A percentile compares a stretch with the other conserved stretches of the same genome.
These are phyloP conservation scores for Vachellia pachyceras DNA, from an alignment of 306 rosid species.

Conservation along the genomic window DNA sequence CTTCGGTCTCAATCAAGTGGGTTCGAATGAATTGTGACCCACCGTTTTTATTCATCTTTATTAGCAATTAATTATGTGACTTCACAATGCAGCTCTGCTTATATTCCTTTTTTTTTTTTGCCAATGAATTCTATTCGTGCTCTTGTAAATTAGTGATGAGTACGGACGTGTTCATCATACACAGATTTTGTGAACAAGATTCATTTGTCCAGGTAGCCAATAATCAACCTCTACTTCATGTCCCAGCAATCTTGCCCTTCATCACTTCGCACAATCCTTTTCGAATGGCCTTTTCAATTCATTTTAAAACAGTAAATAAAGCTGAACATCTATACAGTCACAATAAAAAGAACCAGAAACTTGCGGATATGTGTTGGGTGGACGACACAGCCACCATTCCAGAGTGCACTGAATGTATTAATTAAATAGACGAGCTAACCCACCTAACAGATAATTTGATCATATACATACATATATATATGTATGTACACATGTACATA, in stretches of 20 bases:
- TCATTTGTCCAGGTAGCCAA: neutral
- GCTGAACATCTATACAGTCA: neutral
- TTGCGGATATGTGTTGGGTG: neutral
- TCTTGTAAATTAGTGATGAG: neutral
- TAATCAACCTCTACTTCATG: conserved; percentile 15
- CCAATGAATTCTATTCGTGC: neutral
- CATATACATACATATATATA: too few relatives aligned
- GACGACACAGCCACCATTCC: conserved; percentile 29
- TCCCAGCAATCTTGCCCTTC: conserved; percentile 20
- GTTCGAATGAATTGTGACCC: conserved; percentile 32
- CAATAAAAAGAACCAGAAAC: neutral
- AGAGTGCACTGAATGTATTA: conserved; percentile 6
- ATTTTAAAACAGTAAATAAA: neutral
- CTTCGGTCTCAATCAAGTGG: conserved; percentile 46
- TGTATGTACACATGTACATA: too few relatives aligned
- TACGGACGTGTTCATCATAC: conserved; percentile 2
- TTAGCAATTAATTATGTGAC: conserved; percentile 4
- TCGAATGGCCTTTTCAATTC: neutral
- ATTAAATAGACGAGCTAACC: neutral
- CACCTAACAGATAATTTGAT: neutral
- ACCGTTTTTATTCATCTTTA: neutral
- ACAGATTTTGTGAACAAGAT: conserved; percentile 1
- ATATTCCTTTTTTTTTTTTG: neutral
- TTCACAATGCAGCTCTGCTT: conserved; percentile 14
- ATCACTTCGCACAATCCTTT: neutral